Base-by-base conservation (phyloP, 441 rosid species). In the Metrosideros polymorpha region DNA sequence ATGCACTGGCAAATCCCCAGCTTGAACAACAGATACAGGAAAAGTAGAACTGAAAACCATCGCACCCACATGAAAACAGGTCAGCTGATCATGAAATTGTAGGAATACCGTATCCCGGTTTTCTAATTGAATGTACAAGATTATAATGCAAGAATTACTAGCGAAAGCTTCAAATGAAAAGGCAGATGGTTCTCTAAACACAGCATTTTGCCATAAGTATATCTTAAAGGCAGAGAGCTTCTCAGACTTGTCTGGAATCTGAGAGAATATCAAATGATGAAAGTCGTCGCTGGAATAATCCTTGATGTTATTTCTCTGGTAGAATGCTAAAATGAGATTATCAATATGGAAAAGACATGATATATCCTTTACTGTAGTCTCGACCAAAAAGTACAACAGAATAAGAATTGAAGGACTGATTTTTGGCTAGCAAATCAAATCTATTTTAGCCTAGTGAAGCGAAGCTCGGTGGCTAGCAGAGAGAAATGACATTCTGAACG, bases 1-100 rank as follows among this genome's bases (percentile, higher is more conserved):
- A 94, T 85, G 91, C 98, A 96, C 66, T 95, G 96, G 91, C 93
- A 94, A 30, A 96, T 92, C n/a, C 98, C 99, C 85, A 96, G 50
- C 90, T 93, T 91, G 94, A 93, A 92, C 85, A 93, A 82, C 30
- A 93, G 91, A 85, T 93, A 94, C 89, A 93, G 87, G 93, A 96
- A 94, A 89, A 95, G 82, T 87, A 95, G 88, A 89, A 91, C 98
- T 95, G 95, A 86, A 56, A 84, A 12, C 82, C 75, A 6, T 32
- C 15, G 77, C 45, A 19, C 0, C 45, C 45, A 53, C 75, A 29
- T 9, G 7, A 76, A 76, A 49, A 85, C 2, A 7, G 24, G 13
- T 85, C 45, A 43, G 84, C 47, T 77, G 1, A 27, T 32, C 45
- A 66, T 66, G 45, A 32, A 9, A 66, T 66, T 66, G 77, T 32